Evolutionary conservation across 805 yeast species (phyloP).

Genomic region (Ogataea paraovalis): DNA sequence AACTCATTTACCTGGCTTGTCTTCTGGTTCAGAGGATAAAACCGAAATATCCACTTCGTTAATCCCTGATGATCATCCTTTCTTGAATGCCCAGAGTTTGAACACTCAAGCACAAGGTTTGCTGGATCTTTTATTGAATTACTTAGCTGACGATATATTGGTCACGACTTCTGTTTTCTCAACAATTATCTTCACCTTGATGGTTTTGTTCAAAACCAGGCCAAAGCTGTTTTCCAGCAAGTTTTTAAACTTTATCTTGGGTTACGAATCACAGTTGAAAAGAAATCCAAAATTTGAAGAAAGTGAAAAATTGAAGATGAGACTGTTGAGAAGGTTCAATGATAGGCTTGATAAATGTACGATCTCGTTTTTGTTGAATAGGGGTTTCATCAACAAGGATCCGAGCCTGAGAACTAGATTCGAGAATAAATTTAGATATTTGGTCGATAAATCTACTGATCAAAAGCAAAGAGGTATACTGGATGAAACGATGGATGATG

Average conservation of each 20-base stretch:
- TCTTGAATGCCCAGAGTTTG: constrained; percentile 45
- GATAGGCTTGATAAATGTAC: constrained; percentile 33
- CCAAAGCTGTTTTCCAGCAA: constrained; percentile 52
- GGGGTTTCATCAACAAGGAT: constrained; percentile 31
- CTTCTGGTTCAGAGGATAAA: constrained; percentile 3
- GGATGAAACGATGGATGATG: constrained; percentile 43
- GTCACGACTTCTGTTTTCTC: constrained; percentile 56
- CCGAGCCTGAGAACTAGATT: constrained; percentile 28
- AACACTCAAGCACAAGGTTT: constrained; percentile 70
- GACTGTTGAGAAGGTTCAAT: constrained; percentile 31
- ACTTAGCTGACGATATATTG: constrained; percentile 52
- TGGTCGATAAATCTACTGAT: constrained; percentile 26
- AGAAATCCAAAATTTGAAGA: constrained; percentile 46
- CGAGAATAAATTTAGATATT: constrained; percentile 30
- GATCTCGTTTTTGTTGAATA: constrained; percentile 30
- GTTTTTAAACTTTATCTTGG: constrained; percentile 55
- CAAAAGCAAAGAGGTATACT: constrained; percentile 29
- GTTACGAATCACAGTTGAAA: constrained; percentile 57
- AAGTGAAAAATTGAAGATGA: constrained; percentile 27
- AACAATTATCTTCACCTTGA: constrained; percentile 62
- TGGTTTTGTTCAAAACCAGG: constrained; percentile 61
- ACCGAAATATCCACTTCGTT: constrained; percentile 35
- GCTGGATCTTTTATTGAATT: constrained; percentile 59
- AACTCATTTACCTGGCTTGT: constrained; percentile 41
- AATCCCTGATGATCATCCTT: constrained; percentile 58